Conservation (phyloP, 2,329 filamentous ascomycete species). For the Trichoderma sp. region DNA sequence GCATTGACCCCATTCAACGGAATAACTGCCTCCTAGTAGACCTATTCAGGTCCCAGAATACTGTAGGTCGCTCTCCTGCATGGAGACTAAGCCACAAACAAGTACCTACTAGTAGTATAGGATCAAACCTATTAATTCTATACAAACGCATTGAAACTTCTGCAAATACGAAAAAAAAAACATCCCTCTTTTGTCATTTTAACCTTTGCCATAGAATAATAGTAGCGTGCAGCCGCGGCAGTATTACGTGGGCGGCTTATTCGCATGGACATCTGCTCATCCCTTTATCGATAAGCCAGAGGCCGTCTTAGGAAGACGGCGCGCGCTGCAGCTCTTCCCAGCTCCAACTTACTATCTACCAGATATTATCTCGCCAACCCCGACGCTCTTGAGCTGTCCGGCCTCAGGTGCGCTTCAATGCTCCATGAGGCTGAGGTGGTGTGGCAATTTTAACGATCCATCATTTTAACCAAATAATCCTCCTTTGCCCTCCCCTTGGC, state of each 20-base stretch:
- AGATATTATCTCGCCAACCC: not conserved
- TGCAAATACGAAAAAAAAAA: not conserved
- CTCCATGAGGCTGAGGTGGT: not conserved
- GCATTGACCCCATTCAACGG: not conserved
- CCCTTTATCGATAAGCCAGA: slow-evolving; percentile 9
- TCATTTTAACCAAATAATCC: not conserved
- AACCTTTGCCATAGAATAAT: not conserved
- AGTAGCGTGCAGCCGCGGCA: not conserved
- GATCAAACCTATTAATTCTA: not conserved
- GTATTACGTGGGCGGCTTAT: not conserved
- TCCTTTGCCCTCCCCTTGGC: not conserved
- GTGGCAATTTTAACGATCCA: not conserved
- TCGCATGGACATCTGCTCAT: not conserved
- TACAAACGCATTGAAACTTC: not conserved
- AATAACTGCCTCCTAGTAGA: not conserved
- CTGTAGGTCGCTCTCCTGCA: not conserved
- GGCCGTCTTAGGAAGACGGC: not conserved
- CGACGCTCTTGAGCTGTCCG: not conserved
- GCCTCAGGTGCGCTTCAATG: not conserved
- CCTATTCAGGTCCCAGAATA: not conserved
- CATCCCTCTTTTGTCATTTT: not conserved
- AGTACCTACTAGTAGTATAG: not conserved
- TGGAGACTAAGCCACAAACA: not conserved
- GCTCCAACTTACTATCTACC: not conserved
- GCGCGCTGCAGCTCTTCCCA: not conserved